These are phyloP conservation scores for Orbilia javanica DNA, from an alignment of 2,329 filamentous ascomycete species.

Conservation along the genomic window DNA sequence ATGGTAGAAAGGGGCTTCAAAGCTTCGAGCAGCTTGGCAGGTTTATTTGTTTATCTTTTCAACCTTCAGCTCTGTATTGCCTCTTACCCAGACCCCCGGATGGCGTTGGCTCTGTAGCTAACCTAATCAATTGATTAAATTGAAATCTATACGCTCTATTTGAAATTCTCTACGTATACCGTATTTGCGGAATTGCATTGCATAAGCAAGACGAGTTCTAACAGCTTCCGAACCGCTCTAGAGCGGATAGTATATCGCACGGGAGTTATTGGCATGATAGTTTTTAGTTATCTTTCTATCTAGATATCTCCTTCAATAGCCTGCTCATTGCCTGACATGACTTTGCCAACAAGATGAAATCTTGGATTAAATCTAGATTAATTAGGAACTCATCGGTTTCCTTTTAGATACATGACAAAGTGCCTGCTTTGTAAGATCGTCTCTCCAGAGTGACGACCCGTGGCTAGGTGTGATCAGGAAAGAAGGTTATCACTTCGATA, in stretches of 20 bases:
- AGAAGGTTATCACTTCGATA: conserved; percentile 37
- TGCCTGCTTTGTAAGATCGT: neutral
- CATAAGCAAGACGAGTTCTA: neutral
- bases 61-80: no score
- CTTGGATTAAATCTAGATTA: neutral
- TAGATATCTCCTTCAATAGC: neutral
- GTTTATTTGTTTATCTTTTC: neutral
- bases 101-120: no score
- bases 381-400: conserved; percentile 3
- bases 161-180: no score
- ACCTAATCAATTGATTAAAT: no score
- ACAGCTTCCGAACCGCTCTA: neutral
- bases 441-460: neutral
- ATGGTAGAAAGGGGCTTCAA: conserved; percentile 19
- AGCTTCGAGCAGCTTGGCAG: conserved; percentile 33
- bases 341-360: neutral
- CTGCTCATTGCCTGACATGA: neutral
- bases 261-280: neutral
- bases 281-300: neutral
- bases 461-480: conserved; percentile 37
- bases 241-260: neutral
- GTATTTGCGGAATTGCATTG: no score
- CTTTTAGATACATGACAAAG: neutral
- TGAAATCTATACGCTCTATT: no score
- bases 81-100: no score